Percentiles rank a stretch among this genome's conserved stretches.
Conservation (phyloP, 2,329 filamentous ascomycete genomes). For the Pseudogymnoascus sp. region DNA sequence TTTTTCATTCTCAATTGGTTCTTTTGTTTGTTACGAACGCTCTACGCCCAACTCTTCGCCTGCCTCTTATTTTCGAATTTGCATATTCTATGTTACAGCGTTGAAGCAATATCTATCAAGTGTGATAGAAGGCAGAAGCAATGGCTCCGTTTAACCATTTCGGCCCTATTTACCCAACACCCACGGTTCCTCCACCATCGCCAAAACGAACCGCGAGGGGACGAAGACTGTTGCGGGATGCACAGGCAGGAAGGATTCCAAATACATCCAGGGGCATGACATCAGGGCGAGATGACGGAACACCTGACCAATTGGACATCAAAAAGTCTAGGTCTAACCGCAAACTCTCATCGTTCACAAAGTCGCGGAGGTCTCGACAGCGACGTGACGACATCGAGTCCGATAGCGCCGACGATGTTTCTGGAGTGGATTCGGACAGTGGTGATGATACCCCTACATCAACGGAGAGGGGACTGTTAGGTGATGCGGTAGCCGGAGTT, state of each 20-base stretch:
- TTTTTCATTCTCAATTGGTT: constrained; percentile 6
- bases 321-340: no score
- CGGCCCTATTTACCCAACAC: background rate
- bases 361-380: no score
- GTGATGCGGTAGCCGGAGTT: background rate
- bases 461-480: background rate
- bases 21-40: background rate
- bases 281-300: background rate
- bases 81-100: background rate
- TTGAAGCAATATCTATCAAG: background rate
- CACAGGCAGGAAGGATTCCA: background rate
- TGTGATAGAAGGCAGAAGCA: background rate
- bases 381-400: background rate
- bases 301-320: no score
- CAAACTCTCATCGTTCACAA: no score
- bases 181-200: background rate
- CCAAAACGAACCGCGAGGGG: background rate
- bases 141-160: constrained; percentile 4
- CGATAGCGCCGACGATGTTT: background rate
- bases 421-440: no score
- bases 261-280: background rate
- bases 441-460: background rate
- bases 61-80: background rate
- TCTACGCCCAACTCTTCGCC: background rate
- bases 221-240: background rate